These are phyloP conservation scores for Saccharomyces hybrid DNA, from an alignment of 1,139 yeast species.

Conservation along the genomic window DNA sequence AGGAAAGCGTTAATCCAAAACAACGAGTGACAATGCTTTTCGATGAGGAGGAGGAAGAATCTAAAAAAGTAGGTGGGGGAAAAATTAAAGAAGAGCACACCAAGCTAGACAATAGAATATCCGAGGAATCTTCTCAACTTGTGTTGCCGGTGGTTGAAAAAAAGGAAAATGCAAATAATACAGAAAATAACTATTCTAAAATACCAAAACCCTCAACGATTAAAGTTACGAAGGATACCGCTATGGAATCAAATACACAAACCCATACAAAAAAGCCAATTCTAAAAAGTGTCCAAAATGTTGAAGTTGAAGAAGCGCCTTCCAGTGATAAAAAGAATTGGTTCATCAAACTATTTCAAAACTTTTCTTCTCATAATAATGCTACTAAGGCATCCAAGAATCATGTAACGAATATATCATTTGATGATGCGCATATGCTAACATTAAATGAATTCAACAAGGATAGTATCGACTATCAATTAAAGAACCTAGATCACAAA, in stretches of 20 bases:
- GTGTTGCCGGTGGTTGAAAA: background rate
- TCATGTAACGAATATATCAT: conserved; percentile 21
- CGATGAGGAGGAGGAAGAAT: conserved; percentile 24
- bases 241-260: background rate
- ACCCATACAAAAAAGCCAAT: background rate
- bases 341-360: background rate
- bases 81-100: background rate
- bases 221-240: background rate
- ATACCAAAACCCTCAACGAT: background rate
- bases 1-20: conserved; percentile 4
- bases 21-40: conserved; percentile 29
- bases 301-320: background rate
- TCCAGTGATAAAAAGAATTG: background rate
- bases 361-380: background rate
- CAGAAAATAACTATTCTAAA: background rate
- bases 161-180: background rate
- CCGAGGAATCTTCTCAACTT: background rate
- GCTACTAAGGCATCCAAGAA: conserved; percentile 10
- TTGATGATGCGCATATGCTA: conserved; percentile 26
- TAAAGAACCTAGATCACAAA: conserved; percentile 19
- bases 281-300: background rate
- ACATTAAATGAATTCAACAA: conserved; percentile 24
- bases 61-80: background rate
- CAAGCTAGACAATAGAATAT: background rate
- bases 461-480: conserved; percentile 23